These are phyloP conservation scores for Penicillium cosmopolitanum DNA, from an alignment of 495 filamentous ascomycete genomes.

Conservation along the genomic window DNA sequence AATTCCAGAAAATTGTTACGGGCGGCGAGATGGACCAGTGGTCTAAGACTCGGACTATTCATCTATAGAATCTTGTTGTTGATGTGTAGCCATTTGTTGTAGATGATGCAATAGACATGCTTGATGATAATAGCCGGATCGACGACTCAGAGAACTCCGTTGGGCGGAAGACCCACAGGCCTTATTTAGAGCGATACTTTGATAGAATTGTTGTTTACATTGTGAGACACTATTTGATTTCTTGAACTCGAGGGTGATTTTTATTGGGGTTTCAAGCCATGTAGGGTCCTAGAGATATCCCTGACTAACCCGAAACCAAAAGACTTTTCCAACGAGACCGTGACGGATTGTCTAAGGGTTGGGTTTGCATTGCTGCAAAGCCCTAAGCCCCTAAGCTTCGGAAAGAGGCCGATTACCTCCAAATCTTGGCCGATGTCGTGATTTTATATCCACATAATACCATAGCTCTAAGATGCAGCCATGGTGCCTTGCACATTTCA, in stretches of 20 bases:
- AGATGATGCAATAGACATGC: not conserved
- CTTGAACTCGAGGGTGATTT: not conserved
- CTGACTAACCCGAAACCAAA: too few species aligned
- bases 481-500: too few species aligned
- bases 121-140: not conserved
- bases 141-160: not conserved
- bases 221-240: not conserved
- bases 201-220: not conserved
- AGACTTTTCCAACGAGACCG: too few species aligned
- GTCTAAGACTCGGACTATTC: not conserved
- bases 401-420: not conserved
- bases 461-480: not conserved
- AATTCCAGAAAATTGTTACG: too few species aligned
- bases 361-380: too few species aligned
- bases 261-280: not conserved
- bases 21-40: too few species aligned
- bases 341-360: too few species aligned
- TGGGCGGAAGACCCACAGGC: not conserved
- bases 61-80: not conserved
- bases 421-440: constrained; percentile 1
- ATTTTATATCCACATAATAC: not conserved
- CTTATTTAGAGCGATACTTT: not conserved
- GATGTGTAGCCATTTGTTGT: not conserved
- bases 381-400: not conserved
- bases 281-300: too few species aligned